Evolutionary conservation across 164 flowering plant genomes (phyloP), one percentile per base, ranked within the genome.

Genomic region (Magnolia officinalis): DNA sequence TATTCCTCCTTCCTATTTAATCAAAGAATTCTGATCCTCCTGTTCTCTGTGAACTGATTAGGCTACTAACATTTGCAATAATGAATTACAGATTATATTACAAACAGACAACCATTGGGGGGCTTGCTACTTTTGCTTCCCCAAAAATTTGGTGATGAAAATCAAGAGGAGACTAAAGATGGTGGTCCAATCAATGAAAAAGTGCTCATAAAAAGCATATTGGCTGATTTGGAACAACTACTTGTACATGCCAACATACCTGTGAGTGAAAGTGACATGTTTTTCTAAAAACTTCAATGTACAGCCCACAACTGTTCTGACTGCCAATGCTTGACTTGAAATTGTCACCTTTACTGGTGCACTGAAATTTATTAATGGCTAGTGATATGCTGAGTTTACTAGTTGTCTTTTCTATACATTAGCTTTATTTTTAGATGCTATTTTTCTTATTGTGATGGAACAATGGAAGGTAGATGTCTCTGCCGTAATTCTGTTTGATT

Each of bases 91-190:
- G 98, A 93, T 21, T 91, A 80, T 80, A 82, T 93, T 58, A 71
- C 79, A 4, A 80, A 86, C 77, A 84, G 71, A 72, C 84, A 87
- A 84, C 90, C 87, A 59, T 81, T 96, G 63, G 99, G 97, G 16
- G 98, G 98, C 5, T 75, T 96, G 21, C 70, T 96, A 76, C 86
- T 96, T 82, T 82, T 96, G 78, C 95, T 96, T 31, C 97, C 99
- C 59, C 84, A 78, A 67, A 80, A 83, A 63, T 83, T 88, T 68
- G 79, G 76, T 72, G 81, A 82, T 74, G 86, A 81, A n/a, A 84
- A 75, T 71, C 74, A 72, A 70, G 85, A 80, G 19, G 78, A 52
- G 5, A 73, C 18, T 1, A 80, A 67, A 24, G 81, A 77, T 70
- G 83, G 70, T 75, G 86, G 76, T 76, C 65, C 72, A 31, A 67